Conservation (phyloP, 352 stramenopile species). For the Pythium biforme region DNA sequence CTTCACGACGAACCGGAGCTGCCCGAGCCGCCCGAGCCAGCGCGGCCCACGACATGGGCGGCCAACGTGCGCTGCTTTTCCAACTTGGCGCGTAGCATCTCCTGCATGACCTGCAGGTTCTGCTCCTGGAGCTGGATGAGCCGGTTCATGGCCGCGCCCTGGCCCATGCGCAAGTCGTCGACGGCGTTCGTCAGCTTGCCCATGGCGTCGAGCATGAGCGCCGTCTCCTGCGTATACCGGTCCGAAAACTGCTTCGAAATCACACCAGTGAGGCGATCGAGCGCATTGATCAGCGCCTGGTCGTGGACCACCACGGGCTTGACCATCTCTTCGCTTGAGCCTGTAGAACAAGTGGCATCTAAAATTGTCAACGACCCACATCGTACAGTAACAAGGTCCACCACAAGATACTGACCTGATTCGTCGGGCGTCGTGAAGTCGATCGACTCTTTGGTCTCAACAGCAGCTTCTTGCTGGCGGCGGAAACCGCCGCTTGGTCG, state of each 20-base stretch:
- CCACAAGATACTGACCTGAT: slow-evolving; percentile 24
- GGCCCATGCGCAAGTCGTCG: slow-evolving; percentile 51
- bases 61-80: slow-evolving; percentile 40
- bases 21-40: slow-evolving; percentile 6
- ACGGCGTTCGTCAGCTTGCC: slow-evolving; percentile 45
- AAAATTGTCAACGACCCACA: slow-evolving; percentile 22
- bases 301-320: slow-evolving; percentile 58
- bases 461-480: slow-evolving; percentile 7
- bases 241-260: slow-evolving; percentile 54
- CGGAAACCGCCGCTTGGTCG: slow-evolving; percentile 5
- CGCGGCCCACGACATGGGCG: neutral
- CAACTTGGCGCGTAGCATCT: slow-evolving; percentile 54
- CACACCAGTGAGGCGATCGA: slow-evolving; percentile 60
- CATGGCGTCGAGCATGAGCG: slow-evolving; percentile 30
- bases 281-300: slow-evolving; percentile 49
- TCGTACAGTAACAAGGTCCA: slow-evolving; percentile 1
- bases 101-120: slow-evolving; percentile 62
- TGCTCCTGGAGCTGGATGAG: slow-evolving; percentile 70
- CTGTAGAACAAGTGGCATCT: slow-evolving; percentile 23
- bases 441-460: slow-evolving; percentile 36
- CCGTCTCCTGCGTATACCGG: slow-evolving; percentile 34
- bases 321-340: slow-evolving; percentile 36
- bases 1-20: slow-evolving; percentile 9
- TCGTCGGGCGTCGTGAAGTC: slow-evolving; percentile 61
- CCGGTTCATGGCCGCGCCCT: slow-evolving; percentile 39